Base-by-base conservation (phyloP, 2,329 filamentous ascomycete genomes). In the Calonectria pseudoturangicola region DNA sequence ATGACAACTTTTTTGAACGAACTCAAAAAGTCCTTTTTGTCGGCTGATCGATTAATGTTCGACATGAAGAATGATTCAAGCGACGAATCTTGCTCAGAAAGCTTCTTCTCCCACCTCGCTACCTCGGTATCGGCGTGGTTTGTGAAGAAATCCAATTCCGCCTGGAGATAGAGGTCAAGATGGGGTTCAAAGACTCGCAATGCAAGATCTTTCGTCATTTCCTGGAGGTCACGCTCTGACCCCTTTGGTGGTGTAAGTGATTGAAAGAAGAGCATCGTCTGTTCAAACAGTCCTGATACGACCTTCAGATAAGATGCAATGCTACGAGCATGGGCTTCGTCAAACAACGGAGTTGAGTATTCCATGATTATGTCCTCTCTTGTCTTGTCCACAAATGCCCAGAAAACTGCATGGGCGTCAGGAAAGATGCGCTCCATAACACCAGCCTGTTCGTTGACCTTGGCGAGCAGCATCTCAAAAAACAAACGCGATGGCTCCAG, bases 1-100 rank as follows among this genome's bases (percentile, higher is more conserved):
- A 99, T 98, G 76, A 99, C 94, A 10, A 99, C 97, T 84, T 98
- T 98, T 82, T 95, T 98, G 88, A 99, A 99, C 0, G 96, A 98
- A 56, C 93, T 97, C 73, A 99, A 83, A 79, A 99, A 99, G 82
- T 99, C 97, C 77, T 95, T 95, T 85, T 99, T 99, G 75, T 97
- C 97, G 1, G 95, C 97, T 82, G 98, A 95, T 30, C 97, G 91
- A 81, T 96, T 98, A 81, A 98, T 92, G 82, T 95, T 98, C 28
- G 93, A 94, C 96, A 98, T 98, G 85, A 95, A 97, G 81, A 97
- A 98, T 0, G 94, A 97, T 84, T 99, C 97, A 0, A 94, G 93
- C 2, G 93, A 94, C 18, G 95, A 95, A 77, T 98, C 96, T 84
- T 98, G 94, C 79, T 98, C 96, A 0, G 93, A 94, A 39, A 98